Base-by-base conservation (phyloP, 345 rosid genomes). In the Eucalyptus brandiana region DNA sequence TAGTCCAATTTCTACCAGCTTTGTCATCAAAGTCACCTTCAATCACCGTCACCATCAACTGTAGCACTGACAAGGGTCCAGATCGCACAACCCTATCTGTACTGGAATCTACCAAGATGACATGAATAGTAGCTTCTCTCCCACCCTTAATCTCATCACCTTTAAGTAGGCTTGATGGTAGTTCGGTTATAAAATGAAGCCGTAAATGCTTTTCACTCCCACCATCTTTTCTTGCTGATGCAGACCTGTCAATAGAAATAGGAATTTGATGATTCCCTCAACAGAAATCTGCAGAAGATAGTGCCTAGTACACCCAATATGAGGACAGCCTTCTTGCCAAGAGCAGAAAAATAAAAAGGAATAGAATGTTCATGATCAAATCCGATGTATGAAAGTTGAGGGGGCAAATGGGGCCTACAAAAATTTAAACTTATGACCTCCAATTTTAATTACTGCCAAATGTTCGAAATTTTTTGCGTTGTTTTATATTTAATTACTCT, bases 121-220 rank as follows among this genome's bases (percentile, higher is more conserved):
- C 87, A 86, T 86, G 4, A 12, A 50, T n/a, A 2, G 40, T 7
- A 86, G 4, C 0, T 86, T 9, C 65, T 17, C 1, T 30, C 37
- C 9, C 0, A 1, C 87, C 65, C 3, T 8, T 1, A 32, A 86
- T 13, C 8, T 0, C 0, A 1, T 0, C 0, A 32, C 65, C 65
- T 32, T 19, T 21, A 15, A 7, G 0, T 19, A 32, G 16, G 6
- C 4, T 50, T 0, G 4, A 32, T 13, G 2, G 60, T 45, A 32
- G 13, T 37, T 45, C 4, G 5, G 12, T 49, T 34, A 51, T 51
- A 54, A 86, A 47, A 2, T 30, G 23, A 12, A 86, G 60, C 8
- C 12, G n/a, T 37, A 86, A 50, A 2, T 86, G 42, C n/a, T 86
- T 47, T 86, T 54, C 60, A 0, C 60, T 54, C 28, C 4, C 60